A percentile compares a stretch with the other conserved stretches of the same genome.
Conservation (phyloP, 345 rosid genomes). For the Nephelium lappaceum region DNA sequence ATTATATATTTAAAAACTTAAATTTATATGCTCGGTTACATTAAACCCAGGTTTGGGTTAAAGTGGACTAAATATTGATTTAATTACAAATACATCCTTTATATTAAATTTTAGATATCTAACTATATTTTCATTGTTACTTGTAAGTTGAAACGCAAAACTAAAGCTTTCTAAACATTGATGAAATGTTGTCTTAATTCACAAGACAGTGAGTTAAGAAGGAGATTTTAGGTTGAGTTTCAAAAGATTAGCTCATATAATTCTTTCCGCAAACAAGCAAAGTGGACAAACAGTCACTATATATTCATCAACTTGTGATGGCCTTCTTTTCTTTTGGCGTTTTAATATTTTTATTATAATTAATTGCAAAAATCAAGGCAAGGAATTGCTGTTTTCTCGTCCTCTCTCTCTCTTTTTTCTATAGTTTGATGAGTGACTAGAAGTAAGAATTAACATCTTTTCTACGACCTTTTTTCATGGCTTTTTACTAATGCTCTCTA, state of each 20-base stretch:
- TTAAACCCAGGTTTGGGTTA: too few relatives aligned
- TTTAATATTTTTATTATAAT: neutral
- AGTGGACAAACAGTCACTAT: conserved; percentile 8
- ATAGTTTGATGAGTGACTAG: conserved; percentile 7
- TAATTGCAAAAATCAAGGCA: neutral
- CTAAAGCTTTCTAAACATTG: too few relatives aligned
- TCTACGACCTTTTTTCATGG: conserved; percentile 4
- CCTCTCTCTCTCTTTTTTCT: neutral
- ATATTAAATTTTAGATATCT: too few relatives aligned
- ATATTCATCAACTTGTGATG: conserved; percentile 5
- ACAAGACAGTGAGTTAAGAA: too few relatives aligned
- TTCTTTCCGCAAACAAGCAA: conserved; percentile 8
- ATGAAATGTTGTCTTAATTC: too few relatives aligned
- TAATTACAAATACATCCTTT: too few relatives aligned
- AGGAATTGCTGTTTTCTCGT: neutral
- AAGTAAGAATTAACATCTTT: conserved; percentile 3
- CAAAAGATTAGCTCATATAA: neutral
- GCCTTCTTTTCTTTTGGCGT: neutral
- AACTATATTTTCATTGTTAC: too few relatives aligned
- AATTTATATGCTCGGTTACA: too few relatives aligned
- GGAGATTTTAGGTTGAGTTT: neutral
- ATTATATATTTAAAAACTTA: too few relatives aligned
- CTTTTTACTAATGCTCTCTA: conserved; percentile 25
- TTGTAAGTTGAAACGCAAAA: too few relatives aligned
- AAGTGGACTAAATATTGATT: too few relatives aligned